Conservation (phyloP, 176 grass and related monocot genomes). For the Aegilops speltoides region DNA sequence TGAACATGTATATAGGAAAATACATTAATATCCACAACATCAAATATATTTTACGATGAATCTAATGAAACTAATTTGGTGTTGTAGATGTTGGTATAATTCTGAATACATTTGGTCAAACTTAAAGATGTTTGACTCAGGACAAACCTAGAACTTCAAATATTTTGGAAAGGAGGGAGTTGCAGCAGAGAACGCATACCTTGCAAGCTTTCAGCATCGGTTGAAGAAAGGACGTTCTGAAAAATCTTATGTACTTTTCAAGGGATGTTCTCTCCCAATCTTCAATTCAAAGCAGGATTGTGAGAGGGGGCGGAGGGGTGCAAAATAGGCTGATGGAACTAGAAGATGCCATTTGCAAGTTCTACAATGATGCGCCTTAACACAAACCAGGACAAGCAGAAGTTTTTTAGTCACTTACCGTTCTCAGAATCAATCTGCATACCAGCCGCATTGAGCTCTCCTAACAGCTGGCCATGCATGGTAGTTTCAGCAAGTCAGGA, state of each 20-base stretch:
- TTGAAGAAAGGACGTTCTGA: conserved; percentile 72
- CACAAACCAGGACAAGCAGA: not conserved
- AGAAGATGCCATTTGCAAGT: not conserved
- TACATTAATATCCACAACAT: too few species aligned
- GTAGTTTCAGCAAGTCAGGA: conserved; percentile 11
- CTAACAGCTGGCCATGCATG: conserved; percentile 56
- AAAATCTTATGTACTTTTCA: conserved; percentile 57
- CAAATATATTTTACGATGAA: too few species aligned
- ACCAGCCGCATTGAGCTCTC: conserved; percentile 70
- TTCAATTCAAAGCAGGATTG: conserved; percentile 29
- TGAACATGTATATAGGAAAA: too few species aligned
- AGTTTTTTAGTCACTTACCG: conserved; percentile 37
- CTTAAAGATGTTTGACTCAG: too few species aligned
- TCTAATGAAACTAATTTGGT: too few species aligned
- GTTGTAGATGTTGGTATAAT: too few species aligned
- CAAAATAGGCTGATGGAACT: not conserved
- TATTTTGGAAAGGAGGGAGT: too few species aligned
- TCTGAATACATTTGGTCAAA: too few species aligned
- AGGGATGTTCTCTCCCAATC: conserved; percentile 77
- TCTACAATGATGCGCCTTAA: not conserved
- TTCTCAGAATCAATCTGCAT: conserved; percentile 43
- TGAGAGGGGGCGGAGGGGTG: not conserved
- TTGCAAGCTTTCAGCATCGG: conserved; percentile 88
- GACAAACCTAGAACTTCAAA: too few species aligned
- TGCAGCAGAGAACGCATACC: conserved; percentile 34